Evolutionary conservation across 129 eudicot genomes (phyloP), one percentile per base, ranked within the genome.

Genomic region (Flaveria bidentis): DNA sequence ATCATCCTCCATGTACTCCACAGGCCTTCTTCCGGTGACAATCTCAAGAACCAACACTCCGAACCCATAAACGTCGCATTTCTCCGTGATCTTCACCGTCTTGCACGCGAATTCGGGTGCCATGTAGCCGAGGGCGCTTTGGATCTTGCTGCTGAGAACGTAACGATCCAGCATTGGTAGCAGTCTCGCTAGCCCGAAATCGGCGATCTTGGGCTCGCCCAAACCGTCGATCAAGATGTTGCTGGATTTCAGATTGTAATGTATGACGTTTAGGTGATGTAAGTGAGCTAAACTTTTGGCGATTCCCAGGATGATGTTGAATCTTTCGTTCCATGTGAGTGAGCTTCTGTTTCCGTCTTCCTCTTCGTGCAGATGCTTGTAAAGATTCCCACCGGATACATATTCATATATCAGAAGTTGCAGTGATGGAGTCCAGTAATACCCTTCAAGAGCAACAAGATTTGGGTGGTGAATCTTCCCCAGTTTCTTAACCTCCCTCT

Each of bases 1-100:
- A 16, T 94, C 99, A 57, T 94, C 99, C 79, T 94, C 99, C 99
- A 87, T 94, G 78, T 94, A 94, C 89, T 94, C 99, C 33, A 94
- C 99, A 0, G 99, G 99, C 72, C 87, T 83, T 82, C 85, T 86
- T 6, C 99, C 99, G 0, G 97, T 94, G 5, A 94, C 88, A 13
- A 88, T 82, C 79, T 94, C 99, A 46, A 91, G 80, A 39, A 87
- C 85, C 84, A 94, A 81, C 25, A 94, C 88, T 44, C 99, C 99
- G n/a, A 94, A 94, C 2, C 97, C 99, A 67, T 94, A 94, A 1
- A 91, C 90, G 60, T 94, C 99, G 16, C 99, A 94, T 68, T 94
- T 94, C 44, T 94, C 96, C 0, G 97, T 94, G 61, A 91, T 89
- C 73, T 89, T 94, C 22, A 94, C 96, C 0, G 99, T 91, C 75